phyloP scores from a whole-genome alignment of 129 eudicot genomes.

The Deinandra increscens region DNA sequence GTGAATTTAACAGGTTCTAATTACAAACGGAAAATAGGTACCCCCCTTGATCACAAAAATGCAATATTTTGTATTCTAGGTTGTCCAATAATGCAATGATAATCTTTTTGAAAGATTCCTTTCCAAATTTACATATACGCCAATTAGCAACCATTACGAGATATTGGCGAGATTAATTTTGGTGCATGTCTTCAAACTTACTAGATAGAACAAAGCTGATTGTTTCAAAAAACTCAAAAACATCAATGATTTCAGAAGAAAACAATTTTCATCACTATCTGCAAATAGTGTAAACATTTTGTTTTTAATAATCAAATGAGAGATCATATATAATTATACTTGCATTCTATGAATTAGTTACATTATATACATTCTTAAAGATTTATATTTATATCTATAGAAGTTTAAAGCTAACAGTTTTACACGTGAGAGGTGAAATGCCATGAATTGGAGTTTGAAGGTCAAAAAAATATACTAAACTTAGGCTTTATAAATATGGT shows the following conservation, averaged over 20 bases:
- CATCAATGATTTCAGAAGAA: not conserved
- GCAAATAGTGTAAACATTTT: not conserved
- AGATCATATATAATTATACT: not conserved
- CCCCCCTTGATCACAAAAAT: not conserved
- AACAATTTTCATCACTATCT: not conserved
- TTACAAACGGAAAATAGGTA: not conserved
- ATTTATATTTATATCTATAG: no score
- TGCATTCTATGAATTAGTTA: not conserved
- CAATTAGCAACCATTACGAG: constrained; percentile 9
- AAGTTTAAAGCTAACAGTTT: constrained; percentile 2
- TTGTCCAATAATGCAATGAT: not conserved
- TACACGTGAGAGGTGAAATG: constrained; percentile 46
- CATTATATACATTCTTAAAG: no score
- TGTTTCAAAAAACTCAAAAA: not conserved
- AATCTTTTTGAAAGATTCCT: not conserved
- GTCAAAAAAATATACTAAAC: constrained; percentile 31
- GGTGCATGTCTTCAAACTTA: not conserved
- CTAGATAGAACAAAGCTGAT: not conserved
- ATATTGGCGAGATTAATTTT: not conserved
- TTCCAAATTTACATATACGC: not conserved
- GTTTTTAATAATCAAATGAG: not conserved
- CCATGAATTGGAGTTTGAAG: constrained; percentile 43
- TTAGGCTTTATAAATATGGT: constrained; percentile 61
- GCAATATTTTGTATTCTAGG: not conserved
- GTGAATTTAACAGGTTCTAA: constrained; percentile 28